Base-by-base conservation (phyloP, 352 stramenopile genomes). In the Globisporangium acanthophoron region DNA sequence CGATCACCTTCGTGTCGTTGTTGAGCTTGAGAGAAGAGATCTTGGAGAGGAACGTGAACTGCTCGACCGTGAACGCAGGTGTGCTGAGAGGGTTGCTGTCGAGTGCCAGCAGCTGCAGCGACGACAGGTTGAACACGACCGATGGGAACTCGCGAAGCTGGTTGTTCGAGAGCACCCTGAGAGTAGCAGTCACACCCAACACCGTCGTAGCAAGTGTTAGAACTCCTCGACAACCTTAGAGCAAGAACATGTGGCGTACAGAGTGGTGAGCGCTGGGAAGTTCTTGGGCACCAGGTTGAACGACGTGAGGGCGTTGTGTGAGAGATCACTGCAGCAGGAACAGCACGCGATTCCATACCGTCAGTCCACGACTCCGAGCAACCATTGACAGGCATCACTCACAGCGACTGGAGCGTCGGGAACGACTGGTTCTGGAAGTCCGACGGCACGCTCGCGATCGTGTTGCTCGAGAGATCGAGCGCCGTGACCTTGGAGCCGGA, bases 21-120 rank as follows among this genome's bases (percentile, higher is more conserved):
- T 81, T 77, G 52, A 91, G 73, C 9, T 61, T 66, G 55, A 91
- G 76, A 12, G 70, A 61, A 2, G 39, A 21, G 47, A 91, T 64
- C n/a, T 61, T 67, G 2, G 81, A 66, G n/a, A 91, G 69, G 41
- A 86, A 83, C 18, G 56, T 59, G 16, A 89, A 80, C 55, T 91
- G 69, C 11, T 67, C 58, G 13, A 31, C 60, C 46, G 74, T 79
- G 39, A 91, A 58, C 15, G 54, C 52, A 18, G 73, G 82, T 21
- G 76, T 68, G 56, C 82, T 83, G 31, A 89, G 67, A 9, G 78
- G 77, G 46, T 91, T 91, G 40, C 51, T 33, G 11, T 53, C 49
- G 29, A 91, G 57, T 0, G 67, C 74, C 50, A 91, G 58, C 18
- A 64, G 65, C 45, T 79, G 68, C n/a, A 91, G 60, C 3, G 60